A percentile compares a stretch with the other conserved stretches of the same genome.
Evolutionary conservation across 2,329 filamentous ascomycete genomes (phyloP).

Genomic region (Phyllosticta citriasiana): DNA sequence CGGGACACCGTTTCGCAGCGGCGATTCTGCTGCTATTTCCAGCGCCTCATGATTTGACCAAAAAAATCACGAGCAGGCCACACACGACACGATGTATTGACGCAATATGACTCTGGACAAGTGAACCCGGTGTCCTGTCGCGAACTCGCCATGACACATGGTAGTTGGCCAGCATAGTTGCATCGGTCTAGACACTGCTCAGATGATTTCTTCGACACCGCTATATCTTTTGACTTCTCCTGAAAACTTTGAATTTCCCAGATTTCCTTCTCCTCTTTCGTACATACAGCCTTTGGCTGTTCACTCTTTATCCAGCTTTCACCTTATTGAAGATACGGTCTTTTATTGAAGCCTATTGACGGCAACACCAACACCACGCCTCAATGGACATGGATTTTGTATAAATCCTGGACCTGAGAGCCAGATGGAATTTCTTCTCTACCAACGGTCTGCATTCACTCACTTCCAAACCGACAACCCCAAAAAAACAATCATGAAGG

Average conservation of each 20-base stretch:
- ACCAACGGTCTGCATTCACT: slow-evolving; percentile 12
- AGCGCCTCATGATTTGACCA: too few species aligned
- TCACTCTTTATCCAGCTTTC: background rate
- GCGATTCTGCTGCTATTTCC: too few species aligned
- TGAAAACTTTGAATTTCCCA: background rate
- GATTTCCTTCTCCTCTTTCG: background rate
- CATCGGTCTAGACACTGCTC: background rate
- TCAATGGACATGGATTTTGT: background rate
- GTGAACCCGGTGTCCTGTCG: background rate
- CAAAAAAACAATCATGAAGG: slow-evolving; percentile 36
- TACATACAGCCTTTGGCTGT: background rate
- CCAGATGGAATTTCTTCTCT: slow-evolving; percentile 8
- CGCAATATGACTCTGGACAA: too few species aligned
- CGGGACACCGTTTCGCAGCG: too few species aligned
- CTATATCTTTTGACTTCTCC: background rate
- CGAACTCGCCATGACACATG: background rate
- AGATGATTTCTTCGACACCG: background rate
- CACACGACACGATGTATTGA: too few species aligned
- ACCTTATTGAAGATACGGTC: background rate
- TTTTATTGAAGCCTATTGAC: slow-evolving; percentile 13
- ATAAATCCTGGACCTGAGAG: slow-evolving; percentile 5
- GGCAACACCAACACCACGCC: background rate
- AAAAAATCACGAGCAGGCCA: too few species aligned
- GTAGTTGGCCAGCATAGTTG: background rate
- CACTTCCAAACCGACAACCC: slow-evolving; percentile 10